phyloP scores from a whole-genome alignment of 2,329 filamentous ascomycete species.

The Orbilia blumenaviensis region DNA sequence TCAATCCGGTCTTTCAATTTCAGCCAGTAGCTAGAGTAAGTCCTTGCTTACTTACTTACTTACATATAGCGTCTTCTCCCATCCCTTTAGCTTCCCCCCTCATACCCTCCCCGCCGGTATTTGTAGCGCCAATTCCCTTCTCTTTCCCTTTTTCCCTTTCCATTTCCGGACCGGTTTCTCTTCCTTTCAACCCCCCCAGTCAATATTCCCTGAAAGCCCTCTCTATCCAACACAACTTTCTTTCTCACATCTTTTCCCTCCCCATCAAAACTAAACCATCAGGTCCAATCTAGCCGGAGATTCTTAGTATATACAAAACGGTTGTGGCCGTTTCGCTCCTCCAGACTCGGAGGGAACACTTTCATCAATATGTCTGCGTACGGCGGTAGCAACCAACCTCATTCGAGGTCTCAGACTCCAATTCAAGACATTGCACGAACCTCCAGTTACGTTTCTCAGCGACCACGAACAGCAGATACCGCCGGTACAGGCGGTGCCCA shows the following conservation, averaged over 20 bases:
- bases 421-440: conserved; percentile 33
- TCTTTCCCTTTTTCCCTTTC: conserved; percentile 6
- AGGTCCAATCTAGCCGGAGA: background rate
- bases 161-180: conserved; percentile 22
- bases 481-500: conserved; percentile 26
- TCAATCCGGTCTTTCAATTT: background rate
- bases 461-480: conserved; percentile 38
- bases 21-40: background rate
- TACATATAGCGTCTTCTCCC: background rate
- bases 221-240: background rate
- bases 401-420: conserved; percentile 47
- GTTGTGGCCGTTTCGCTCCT: background rate
- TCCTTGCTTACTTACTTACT: background rate
- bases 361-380: conserved; percentile 23
- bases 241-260: conserved; percentile 4
- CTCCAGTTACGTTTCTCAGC: conserved; percentile 32
- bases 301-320: background rate
- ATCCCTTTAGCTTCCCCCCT: background rate
- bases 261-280: background rate
- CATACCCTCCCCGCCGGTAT: background rate
- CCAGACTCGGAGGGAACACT: background rate
- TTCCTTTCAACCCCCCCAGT: conserved; percentile 7
- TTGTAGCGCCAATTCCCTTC: conserved; percentile 9
- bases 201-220: background rate
- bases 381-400: conserved; percentile 35